Evolutionary conservation across 169 alveolate species (phyloP), one percentile per base, ranked within the genome.

Genomic region (Perkinsus olseni): DNA sequence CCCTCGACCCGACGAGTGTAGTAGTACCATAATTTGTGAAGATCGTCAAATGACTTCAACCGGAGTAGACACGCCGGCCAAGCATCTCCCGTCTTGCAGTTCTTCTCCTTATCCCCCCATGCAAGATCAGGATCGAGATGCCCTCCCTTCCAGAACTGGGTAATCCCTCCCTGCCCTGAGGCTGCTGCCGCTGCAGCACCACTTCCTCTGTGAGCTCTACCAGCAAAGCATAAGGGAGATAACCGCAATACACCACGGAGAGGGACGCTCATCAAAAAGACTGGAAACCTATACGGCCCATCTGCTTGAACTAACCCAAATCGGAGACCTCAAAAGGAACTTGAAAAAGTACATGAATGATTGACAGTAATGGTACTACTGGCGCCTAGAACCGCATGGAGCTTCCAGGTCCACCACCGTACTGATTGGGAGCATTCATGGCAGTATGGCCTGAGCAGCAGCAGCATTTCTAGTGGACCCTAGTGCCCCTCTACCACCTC

Each of bases 11-110:
- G n/a, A n/a, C n/a, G n/a, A n/a, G n/a, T n/a, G n/a, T n/a, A n/a
- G n/a, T n/a, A n/a, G n/a, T n/a, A 96, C 95, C 97, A 97, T 34
- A 97, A 96, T 91, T 96, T 96, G 74, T 97, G 97, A 74, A 97
- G 94, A 91, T 97, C 98, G 20, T 96, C 97, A 82, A 97, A 97
- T 92, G 97, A 96, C 93, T 97, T 96, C 92, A 94, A 93, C 50
- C 98, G 95, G 40, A 97, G 95, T 91, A 97, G 92, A 91, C 95
- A 95, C 38, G 98, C 96, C 24, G 98, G 98, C 98, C 98, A 97
- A 0, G 98, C 96, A 91, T 96, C 97, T 17, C 98, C 98, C 40
- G 98, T 90, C 82, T 45, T 10, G 74, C 74, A 91, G 34, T 28
- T 8, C 74, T 91, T 37, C n/a, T 36, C 38, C 74, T 91, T 91